These are phyloP conservation scores for Eutrema japonicum DNA, from an alignment of 345 rosid species.

Conservation along the genomic window DNA sequence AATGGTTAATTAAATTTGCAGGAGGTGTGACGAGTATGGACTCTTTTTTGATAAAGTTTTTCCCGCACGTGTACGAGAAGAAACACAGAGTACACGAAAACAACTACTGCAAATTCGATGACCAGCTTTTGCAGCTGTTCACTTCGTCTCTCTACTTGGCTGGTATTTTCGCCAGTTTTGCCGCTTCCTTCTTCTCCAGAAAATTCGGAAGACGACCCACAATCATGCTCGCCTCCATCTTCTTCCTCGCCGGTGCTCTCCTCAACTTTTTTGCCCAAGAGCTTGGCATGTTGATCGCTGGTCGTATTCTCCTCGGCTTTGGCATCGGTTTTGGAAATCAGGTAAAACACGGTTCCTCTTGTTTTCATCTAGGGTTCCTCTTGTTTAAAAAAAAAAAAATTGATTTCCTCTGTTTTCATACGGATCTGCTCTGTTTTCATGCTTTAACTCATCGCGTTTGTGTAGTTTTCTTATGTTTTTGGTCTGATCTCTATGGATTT, in stretches of 20 bases:
- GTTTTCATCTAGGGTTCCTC: not conserved
- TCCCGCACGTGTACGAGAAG: slow-evolving; percentile 60
- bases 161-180: slow-evolving; percentile 56
- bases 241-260: slow-evolving; percentile 66
- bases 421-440: not conserved
- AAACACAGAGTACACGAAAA: slow-evolving; percentile 64
- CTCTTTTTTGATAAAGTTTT: slow-evolving; percentile 63
- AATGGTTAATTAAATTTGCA: slow-evolving; percentile 18
- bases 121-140: slow-evolving; percentile 64
- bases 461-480: not conserved
- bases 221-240: slow-evolving; percentile 60
- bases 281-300: slow-evolving; percentile 59
- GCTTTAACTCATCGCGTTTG: not conserved
- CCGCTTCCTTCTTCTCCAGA: slow-evolving; percentile 53
- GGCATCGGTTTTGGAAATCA: slow-evolving; percentile 83
- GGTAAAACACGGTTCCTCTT: slow-evolving; percentile 39
- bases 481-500: not conserved
- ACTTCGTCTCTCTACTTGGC: slow-evolving; percentile 85
- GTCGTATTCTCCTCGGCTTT: slow-evolving; percentile 62
- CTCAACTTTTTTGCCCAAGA: slow-evolving; percentile 51
- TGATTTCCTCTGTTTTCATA: too few relatives aligned
- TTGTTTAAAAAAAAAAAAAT: too few relatives aligned
- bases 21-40: slow-evolving; percentile 90
- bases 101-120: slow-evolving; percentile 78
- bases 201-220: slow-evolving; percentile 56